A percentile compares a stretch with the other conserved stretches of the same genome.
Evolutionary conservation across 2,329 filamentous ascomycete genomes (phyloP).

Genomic region (Aspergillus sclerotialis): DNA sequence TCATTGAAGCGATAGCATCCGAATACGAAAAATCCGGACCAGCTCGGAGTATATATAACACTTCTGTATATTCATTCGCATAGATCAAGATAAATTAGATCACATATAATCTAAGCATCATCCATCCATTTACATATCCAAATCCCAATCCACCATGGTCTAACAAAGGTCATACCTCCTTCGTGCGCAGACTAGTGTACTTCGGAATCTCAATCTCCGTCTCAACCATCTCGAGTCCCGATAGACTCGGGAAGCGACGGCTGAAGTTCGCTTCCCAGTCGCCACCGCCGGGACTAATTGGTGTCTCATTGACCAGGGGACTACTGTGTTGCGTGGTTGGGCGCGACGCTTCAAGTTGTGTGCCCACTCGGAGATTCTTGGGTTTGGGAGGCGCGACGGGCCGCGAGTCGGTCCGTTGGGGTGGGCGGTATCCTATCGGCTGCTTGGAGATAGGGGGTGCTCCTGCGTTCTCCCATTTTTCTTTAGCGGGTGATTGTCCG

Average conservation of each 20-base stretch:
- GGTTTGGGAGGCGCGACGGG: conserved; percentile 56
- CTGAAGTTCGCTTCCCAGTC: conserved; percentile 66
- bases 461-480: conserved; percentile 11
- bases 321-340: conserved; percentile 19
- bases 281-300: conserved; percentile 41
- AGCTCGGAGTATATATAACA: conserved; percentile 7
- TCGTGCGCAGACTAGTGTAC: conserved; percentile 31
- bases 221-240: conserved; percentile 83
- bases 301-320: conserved; percentile 19
- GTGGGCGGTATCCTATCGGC: conserved; percentile 14
- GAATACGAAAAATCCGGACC: too few species aligned
- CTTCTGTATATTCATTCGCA: not conserved
- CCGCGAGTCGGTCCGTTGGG: conserved; percentile 28
- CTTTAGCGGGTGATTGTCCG: conserved; percentile 5
- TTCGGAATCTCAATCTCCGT: conserved; percentile 48
- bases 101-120: not conserved
- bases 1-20: too few species aligned
- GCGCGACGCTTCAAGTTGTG: conserved; percentile 12
- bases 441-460: conserved; percentile 10
- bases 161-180: conserved; percentile 40
- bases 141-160: too few species aligned
- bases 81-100: not conserved
- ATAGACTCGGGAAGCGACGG: conserved; percentile 78
- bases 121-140: too few species aligned
- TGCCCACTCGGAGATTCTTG: conserved; percentile 48